phyloP scores from a whole-genome alignment of 2,329 filamentous ascomycete species.

The Coleophoma crateriformis region DNA sequence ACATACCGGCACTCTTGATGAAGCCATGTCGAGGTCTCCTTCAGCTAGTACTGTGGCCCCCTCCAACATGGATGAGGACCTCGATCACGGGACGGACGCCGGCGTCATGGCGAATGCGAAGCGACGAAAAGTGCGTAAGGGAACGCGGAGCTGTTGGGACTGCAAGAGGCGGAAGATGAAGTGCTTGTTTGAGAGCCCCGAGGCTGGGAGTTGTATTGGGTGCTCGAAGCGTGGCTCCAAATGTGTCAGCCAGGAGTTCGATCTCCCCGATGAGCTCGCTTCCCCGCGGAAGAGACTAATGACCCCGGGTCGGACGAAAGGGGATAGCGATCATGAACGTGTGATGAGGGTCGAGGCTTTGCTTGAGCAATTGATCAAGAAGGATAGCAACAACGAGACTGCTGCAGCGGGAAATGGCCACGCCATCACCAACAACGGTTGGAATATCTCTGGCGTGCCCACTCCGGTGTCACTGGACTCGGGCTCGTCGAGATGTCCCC shows the following conservation, averaged over 20 bases:
- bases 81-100: neutral
- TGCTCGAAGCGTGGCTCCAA: constrained; percentile 35
- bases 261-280: constrained; percentile 32
- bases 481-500: constrained; percentile 18
- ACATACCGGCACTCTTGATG: too few relatives aligned
- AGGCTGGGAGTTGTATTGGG: constrained; percentile 30
- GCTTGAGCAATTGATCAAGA: constrained; percentile 39
- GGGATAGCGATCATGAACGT: constrained; percentile 26
- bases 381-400: constrained; percentile 13
- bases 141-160: constrained; percentile 50
- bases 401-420: constrained; percentile 6
- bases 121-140: constrained; percentile 42
- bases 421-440: constrained; percentile 43
- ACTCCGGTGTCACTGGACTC: constrained; percentile 40
- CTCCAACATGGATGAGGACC: neutral
- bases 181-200: constrained; percentile 33
- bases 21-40: too few relatives aligned
- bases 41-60: too few relatives aligned
- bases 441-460: constrained; percentile 40
- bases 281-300: constrained; percentile 14
- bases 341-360: constrained; percentile 40
- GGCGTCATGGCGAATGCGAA: constrained; percentile 12
- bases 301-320: constrained; percentile 10
- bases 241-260: constrained; percentile 45
- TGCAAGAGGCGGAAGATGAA: constrained; percentile 48